Base-by-base conservation (phyloP, 331 rosid genomes). In the Rhamnella rubrinervis region DNA sequence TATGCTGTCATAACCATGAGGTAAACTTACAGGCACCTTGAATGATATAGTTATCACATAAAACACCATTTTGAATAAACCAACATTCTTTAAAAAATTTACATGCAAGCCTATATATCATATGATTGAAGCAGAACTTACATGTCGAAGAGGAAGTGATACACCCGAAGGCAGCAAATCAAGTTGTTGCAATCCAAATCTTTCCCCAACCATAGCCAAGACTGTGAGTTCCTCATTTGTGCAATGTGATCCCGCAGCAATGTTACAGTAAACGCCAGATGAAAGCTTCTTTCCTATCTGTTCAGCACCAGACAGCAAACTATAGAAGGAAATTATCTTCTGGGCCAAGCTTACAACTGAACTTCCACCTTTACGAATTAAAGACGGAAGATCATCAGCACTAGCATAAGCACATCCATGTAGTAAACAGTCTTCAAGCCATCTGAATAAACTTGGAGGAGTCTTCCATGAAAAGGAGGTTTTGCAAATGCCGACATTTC, bases 141-240 rank as follows among this genome's bases (percentile, higher is more conserved):
- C 98, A 79, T 93, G 97, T 66, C 97, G 84, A 73, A 88, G 76
- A 51, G 98, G 95, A 70, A 93, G 97, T 65, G 98, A 93, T 72
- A 85, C 90, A 62, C 98, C 98, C 71, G 92, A 91, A 83, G 97
- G 97, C 66, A 93, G 80, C 51, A 86, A 83, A 79, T 93, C 98
- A 41, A 93, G 91, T 79, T 93, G 98, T 80, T 87, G 92, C 69
- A 91, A 90, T 71, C 97, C 98, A 84, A 93, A 93, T 72, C 83
- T 86, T 85, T 93, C 98, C 70, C 97, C 98, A 81, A 91, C 96
- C 98, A 93, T 88, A 52, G 96, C 96, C 84, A 93, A 84, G 66
- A 93, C 92, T 55, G 89, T 75, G 39, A 93, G 91, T 78, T 93
- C 95, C 87, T 93, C 98, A 52, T 80, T 85, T 56, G 92, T 87